Conservation (phyloP, 2,329 filamentous ascomycete species). For the Verticillium tricorpus region DNA sequence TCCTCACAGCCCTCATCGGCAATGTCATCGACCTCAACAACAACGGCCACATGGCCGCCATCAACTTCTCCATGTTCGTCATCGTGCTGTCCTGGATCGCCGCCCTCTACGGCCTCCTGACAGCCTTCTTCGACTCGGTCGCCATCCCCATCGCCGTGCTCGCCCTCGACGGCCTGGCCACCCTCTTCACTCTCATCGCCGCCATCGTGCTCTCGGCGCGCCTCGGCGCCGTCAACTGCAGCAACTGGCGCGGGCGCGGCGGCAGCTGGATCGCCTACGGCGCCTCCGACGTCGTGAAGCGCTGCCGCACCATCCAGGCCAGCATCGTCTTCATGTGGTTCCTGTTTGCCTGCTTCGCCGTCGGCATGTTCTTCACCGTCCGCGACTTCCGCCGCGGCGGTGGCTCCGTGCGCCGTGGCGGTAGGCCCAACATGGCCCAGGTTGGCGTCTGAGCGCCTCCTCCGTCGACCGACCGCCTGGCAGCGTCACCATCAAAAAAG, state of each 20-base stretch:
- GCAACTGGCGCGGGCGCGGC: conserved; percentile 29
- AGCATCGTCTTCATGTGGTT: conserved; percentile 76
- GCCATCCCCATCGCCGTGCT: conserved; percentile 48
- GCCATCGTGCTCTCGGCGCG: conserved; percentile 68
- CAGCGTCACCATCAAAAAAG: not conserved
- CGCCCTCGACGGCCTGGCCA: conserved; percentile 52
- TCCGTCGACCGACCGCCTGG: not conserved
- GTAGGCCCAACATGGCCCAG: conserved; percentile 52
- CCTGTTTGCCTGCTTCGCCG: conserved; percentile 60
- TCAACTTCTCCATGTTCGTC: conserved; percentile 68
- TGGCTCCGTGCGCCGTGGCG: conserved; percentile 34
- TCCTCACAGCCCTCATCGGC: conserved; percentile 52
- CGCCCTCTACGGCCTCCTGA: conserved; percentile 56
- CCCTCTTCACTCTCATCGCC: conserved; percentile 66
- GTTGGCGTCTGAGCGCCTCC: conserved; percentile 38
- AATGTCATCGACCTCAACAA: conserved; percentile 51
- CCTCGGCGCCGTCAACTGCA: conserved; percentile 65
- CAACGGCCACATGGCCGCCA: conserved; percentile 39
- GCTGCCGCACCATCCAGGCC: conserved; percentile 73
- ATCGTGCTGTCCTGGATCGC: conserved; percentile 61
- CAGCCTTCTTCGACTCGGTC: conserved; percentile 48
- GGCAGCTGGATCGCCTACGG: conserved; percentile 59
- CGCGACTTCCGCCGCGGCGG: conserved; percentile 45
- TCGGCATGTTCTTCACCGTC: conserved; percentile 51
- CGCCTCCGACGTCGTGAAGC: conserved; percentile 52